A percentile compares a stretch with the other conserved stretches of the same genome.
Evolutionary conservation across 2,329 filamentous ascomycete species (phyloP).

Genomic region (Thermochaetoides dissita): DNA sequence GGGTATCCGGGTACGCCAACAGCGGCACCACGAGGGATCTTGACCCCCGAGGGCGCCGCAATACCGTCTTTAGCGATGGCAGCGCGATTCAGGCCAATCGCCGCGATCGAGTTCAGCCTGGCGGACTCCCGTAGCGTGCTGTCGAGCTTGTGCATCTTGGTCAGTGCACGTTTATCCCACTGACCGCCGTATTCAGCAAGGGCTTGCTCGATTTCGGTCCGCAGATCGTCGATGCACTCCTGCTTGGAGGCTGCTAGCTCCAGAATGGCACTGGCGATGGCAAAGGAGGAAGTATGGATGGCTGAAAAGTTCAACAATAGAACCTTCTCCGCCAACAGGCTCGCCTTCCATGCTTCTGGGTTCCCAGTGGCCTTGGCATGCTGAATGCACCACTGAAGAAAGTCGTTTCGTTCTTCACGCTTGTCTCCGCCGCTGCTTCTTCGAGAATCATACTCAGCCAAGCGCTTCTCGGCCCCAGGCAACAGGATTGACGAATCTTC

Average conservation of each 20-base stretch:
- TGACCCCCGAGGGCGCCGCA: slow-evolving; percentile 22
- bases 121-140: slow-evolving; percentile 27
- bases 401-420: slow-evolving; percentile 11
- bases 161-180: slow-evolving; percentile 22
- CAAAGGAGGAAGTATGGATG: slow-evolving; percentile 26
- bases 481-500: slow-evolving; percentile 14
- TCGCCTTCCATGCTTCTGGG: slow-evolving; percentile 14
- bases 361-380: slow-evolving; percentile 14
- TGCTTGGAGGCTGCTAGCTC: slow-evolving; percentile 27
- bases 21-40: slow-evolving; percentile 18
- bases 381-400: slow-evolving; percentile 14
- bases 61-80: slow-evolving; percentile 18
- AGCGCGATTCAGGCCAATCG: slow-evolving; percentile 15
- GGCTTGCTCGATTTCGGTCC: slow-evolving; percentile 26
- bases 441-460: slow-evolving; percentile 14
- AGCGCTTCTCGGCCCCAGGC: slow-evolving; percentile 16
- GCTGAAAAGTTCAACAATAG: slow-evolving; percentile 24
- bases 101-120: slow-evolving; percentile 22
- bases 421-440: slow-evolving; percentile 13
- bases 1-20: slow-evolving; percentile 20
- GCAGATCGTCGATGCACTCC: slow-evolving; percentile 29
- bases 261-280: slow-evolving; percentile 25
- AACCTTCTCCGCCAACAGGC: slow-evolving; percentile 18
- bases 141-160: slow-evolving; percentile 25
- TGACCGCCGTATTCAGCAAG: slow-evolving; percentile 17